These are phyloP conservation scores for Cunninghamia lanceolata DNA, from an alignment of 75 land plant genomes.

Conservation along the genomic window DNA sequence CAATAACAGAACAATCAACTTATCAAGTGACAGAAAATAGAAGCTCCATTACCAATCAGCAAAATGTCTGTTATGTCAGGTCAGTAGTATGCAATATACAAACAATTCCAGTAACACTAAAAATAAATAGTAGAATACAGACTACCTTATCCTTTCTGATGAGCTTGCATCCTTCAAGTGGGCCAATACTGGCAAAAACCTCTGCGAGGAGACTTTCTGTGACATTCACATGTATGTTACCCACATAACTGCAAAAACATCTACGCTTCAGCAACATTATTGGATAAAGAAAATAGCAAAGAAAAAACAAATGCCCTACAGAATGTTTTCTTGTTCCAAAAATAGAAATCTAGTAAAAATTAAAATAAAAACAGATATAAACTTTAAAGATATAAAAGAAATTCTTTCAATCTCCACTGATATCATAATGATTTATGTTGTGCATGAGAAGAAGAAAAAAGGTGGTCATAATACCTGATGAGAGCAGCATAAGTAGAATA, in stretches of 20 bases:
- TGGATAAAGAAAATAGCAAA: neutral
- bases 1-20: neutral
- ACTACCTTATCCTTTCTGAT: conserved; percentile 93
- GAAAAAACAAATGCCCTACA: neutral
- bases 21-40: neutral
- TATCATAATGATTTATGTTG: neutral
- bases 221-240: conserved; percentile 86
- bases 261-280: neutral
- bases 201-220: conserved; percentile 93
- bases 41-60: neutral
- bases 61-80: neutral
- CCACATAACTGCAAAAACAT: conserved; percentile 73
- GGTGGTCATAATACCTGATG: conserved; percentile 15
- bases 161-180: conserved; percentile 96
- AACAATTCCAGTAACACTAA: neutral
- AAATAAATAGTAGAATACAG: neutral
- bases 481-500: conserved; percentile 11
- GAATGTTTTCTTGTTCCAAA: neutral
- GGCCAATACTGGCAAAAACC: conserved; percentile 84
- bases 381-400: conserved; percentile 12
- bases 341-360: neutral
- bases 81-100: neutral
- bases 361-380: conserved; percentile 5
- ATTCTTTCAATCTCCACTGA: neutral
- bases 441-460: conserved; percentile 15